phyloP scores from a whole-genome alignment of 306 rosid genomes.

The Abrus pulchellus region DNA sequence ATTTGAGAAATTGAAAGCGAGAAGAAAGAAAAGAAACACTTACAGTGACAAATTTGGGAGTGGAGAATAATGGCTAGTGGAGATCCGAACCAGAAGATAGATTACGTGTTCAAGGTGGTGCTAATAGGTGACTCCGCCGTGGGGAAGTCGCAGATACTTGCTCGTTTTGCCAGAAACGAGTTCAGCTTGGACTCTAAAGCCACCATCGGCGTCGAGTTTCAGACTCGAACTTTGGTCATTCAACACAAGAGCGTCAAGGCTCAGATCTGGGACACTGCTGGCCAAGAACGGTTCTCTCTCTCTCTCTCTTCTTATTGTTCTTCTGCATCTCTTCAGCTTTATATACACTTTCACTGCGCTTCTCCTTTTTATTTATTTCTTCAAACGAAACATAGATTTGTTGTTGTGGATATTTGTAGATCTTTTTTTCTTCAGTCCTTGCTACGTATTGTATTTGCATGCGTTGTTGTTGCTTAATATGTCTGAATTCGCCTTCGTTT shows the following conservation, averaged over 20 bases:
- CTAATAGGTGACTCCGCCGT: constrained; percentile 95
- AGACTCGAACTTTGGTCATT: constrained; percentile 86
- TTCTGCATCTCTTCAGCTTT: constrained; percentile 2
- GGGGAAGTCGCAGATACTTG: constrained; percentile 91
- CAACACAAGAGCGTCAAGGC: constrained; percentile 92
- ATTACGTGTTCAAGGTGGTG: constrained; percentile 93
- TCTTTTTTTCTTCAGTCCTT: constrained; percentile 8
- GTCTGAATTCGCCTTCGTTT: constrained; percentile 8
- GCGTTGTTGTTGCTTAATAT: not conserved
- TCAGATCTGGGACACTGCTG: constrained; percentile 99
- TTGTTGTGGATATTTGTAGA: not conserved
- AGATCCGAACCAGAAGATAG: constrained; percentile 87
- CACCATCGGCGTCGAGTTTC: constrained; percentile 94
- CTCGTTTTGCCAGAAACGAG: constrained; percentile 88
- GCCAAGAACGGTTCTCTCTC: constrained; percentile 83
- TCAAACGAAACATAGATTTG: not conserved
- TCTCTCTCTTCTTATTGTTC: not conserved
- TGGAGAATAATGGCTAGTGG: constrained; percentile 60
- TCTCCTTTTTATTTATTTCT: not conserved
- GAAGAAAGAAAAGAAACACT: too few species aligned
- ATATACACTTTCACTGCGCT: not conserved
- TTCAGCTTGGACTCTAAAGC: constrained; percentile 93
- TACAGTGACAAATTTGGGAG: not conserved
- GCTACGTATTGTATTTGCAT: not conserved
- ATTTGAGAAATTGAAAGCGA: constrained; percentile 12